phyloP scores from a whole-genome alignment of 2,329 filamentous ascomycete species.

The Neodidymelliopsis sp. region DNA sequence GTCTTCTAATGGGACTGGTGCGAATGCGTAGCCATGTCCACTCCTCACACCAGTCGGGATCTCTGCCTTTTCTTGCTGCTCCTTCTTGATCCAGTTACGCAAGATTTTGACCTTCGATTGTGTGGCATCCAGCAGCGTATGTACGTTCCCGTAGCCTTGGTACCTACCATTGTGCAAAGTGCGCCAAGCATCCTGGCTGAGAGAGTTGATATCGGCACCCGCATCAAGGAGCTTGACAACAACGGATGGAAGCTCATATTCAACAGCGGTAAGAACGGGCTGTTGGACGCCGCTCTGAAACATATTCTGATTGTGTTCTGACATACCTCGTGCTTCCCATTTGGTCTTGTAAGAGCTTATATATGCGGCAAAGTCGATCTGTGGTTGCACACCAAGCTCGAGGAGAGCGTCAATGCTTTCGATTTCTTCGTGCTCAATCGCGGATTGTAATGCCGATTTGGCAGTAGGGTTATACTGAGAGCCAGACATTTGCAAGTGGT shows the following conservation, averaged over 20 bases:
- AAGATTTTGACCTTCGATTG: constrained; percentile 56
- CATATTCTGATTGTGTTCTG: constrained; percentile 58
- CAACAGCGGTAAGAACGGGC: constrained; percentile 69
- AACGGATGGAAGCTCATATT: constrained; percentile 60
- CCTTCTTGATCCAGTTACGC: constrained; percentile 15
- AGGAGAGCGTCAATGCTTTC: constrained; percentile 56
- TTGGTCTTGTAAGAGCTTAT: constrained; percentile 63
- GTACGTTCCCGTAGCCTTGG: constrained; percentile 49
- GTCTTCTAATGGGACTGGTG: constrained; percentile 46
- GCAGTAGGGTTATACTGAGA: constrained; percentile 45
- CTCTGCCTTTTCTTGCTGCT: background rate
- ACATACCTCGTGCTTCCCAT: constrained; percentile 43
- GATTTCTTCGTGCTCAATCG: constrained; percentile 43
- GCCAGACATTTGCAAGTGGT: constrained; percentile 64
- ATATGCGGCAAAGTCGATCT: constrained; percentile 70
- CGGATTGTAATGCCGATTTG: constrained; percentile 64
- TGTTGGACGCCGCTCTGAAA: constrained; percentile 65
- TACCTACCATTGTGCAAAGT: constrained; percentile 31
- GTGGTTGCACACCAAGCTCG: constrained; percentile 65
- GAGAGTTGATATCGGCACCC: constrained; percentile 71
- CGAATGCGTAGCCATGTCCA: background rate
- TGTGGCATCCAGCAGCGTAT: constrained; percentile 68
- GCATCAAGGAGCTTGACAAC: constrained; percentile 66
- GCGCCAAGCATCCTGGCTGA: constrained; percentile 54
- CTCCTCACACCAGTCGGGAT: background rate